Evolutionary conservation across 805 yeast species (phyloP), one percentile per base, ranked within the genome.

Genomic region (Kluyveromyces lactis): DNA sequence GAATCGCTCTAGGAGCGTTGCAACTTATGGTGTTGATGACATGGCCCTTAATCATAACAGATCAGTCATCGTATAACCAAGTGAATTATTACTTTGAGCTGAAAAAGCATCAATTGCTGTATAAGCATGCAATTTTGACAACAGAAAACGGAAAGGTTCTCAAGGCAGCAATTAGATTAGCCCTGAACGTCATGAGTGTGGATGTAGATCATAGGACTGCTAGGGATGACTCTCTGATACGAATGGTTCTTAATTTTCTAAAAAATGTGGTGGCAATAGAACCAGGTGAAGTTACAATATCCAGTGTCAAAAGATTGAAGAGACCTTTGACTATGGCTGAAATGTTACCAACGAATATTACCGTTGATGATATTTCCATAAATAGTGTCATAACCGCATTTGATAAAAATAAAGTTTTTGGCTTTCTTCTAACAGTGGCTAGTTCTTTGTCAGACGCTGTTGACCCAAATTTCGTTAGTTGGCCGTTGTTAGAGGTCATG

Each of bases 11-110:
- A 15, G 73, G 86, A 4, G 75, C 84, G 43, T 61, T 92, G 40
- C 96, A 92, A 58, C 58, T 92, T 5, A 61, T 92, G 42, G 95
- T 86, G 1, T 75, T 85, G 2, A 67, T 92, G 52, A 83, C 96
- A 0, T 83, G 95, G 85, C 97, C 97, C 0, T 56, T 83, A 4
- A 77, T 77, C 26, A 56, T 86, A n/a, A 72, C 71, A 8, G 75
- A 71, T 16, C 75, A 74, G n/a, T 71, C 80, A 3, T 66, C 80
- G 0, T 66, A 66, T 16, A 75, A 74, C 39, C 86, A 83, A 49
- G 66, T 75, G 31, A 62, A 68, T 16, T 67, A 74, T 29, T 81
- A 73, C 52, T 67, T 79, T 8, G 75, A 75, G 38, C 64, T 89
- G 36, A 76, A 77, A 46, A 77, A 73, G 43, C 73, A 79, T 19